Percentiles rank a stretch among this genome's conserved stretches.
These are phyloP conservation scores for Sisymbrium altissimum DNA, from an alignment of 345 rosid species.

Conservation along the genomic window DNA sequence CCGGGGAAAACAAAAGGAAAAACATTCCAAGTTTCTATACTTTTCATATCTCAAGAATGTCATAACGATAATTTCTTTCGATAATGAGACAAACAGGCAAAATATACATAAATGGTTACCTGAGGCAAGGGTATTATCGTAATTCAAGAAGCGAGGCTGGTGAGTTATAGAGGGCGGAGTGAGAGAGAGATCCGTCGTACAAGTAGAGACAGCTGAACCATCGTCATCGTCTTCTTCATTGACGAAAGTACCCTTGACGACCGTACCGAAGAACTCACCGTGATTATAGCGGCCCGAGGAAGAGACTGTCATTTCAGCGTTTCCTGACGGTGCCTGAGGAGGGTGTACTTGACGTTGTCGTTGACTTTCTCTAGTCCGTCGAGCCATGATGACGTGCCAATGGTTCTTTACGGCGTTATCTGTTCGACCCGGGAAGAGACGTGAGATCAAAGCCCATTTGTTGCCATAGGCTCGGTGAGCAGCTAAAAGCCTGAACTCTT, in stretches of 20 bases:
- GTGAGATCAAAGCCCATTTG: conserved; percentile 99
- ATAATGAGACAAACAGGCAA: neutral
- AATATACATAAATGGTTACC: conserved; percentile 17
- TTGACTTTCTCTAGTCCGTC: conserved; percentile 65
- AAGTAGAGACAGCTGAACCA: conserved; percentile 32
- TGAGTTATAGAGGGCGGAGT: conserved; percentile 22
- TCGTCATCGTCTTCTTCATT: conserved; percentile 11
- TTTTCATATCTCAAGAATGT: conserved; percentile 14
- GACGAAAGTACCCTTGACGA: conserved; percentile 6
- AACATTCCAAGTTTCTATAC: conserved; percentile 23
- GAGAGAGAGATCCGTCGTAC: conserved; percentile 37
- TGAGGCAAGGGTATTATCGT: conserved; percentile 26
- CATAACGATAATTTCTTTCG: neutral
- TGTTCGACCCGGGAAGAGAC: conserved; percentile 93
- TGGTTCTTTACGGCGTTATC: conserved; percentile 98
- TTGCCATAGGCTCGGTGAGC: conserved; percentile 86
- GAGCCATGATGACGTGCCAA: conserved; percentile 98
- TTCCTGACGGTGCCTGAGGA: neutral
- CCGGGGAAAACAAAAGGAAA: neutral
- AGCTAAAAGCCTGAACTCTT: conserved; percentile 80
- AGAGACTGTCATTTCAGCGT: conserved; percentile 18
- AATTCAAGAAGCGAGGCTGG: conserved; percentile 25
- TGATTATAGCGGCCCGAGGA: conserved; percentile 13
- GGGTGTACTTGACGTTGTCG: conserved; percentile 12
- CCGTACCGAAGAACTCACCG: conserved; percentile 2